phyloP scores from a whole-genome alignment of 495 filamentous ascomycete genomes.

The Xylaria cubensis region DNA sequence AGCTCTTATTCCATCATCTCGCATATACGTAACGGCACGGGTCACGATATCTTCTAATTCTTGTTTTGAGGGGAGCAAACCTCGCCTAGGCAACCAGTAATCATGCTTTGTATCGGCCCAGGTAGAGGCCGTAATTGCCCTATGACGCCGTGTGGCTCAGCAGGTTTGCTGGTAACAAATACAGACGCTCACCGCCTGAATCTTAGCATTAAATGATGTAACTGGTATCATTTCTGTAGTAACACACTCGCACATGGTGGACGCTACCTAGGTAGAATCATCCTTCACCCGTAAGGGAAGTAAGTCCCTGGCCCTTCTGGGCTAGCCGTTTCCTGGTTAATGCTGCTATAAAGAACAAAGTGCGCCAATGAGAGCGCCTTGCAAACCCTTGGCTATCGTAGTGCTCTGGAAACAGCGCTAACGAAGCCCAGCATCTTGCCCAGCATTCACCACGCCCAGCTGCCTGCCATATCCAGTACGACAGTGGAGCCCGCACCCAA shows the following conservation, averaged over 20 bases:
- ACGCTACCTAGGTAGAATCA: background rate
- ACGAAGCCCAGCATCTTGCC: slow-evolving; percentile 6
- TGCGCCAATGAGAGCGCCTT: background rate
- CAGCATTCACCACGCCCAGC: background rate
- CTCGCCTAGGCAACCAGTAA: background rate
- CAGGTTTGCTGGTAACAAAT: slow-evolving; percentile 4
- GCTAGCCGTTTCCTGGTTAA: slow-evolving; percentile 12
- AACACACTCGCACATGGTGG: slow-evolving; percentile 22
- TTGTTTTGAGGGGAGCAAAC: background rate
- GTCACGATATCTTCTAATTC: background rate
- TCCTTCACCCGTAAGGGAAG: slow-evolving; percentile 6
- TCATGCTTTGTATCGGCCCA: background rate
- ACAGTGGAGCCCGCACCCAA: slow-evolving; percentile 9
- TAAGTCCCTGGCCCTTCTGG: background rate
- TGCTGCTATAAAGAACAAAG: background rate
- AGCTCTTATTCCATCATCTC: background rate
- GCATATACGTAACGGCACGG: background rate
- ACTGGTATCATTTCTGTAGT: slow-evolving; percentile 3
- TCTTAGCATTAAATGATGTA: slow-evolving; percentile 9
- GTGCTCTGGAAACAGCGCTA: slow-evolving; percentile 24
- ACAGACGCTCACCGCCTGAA: slow-evolving; percentile 17
- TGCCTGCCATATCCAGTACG: slow-evolving; percentile 25
- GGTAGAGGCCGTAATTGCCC: background rate
- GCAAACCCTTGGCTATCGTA: slow-evolving; percentile 10
- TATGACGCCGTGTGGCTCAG: slow-evolving; percentile 12